These are phyloP conservation scores for Verticillium tricorpus DNA, from an alignment of 2,329 filamentous ascomycete genomes.

Conservation along the genomic window DNA sequence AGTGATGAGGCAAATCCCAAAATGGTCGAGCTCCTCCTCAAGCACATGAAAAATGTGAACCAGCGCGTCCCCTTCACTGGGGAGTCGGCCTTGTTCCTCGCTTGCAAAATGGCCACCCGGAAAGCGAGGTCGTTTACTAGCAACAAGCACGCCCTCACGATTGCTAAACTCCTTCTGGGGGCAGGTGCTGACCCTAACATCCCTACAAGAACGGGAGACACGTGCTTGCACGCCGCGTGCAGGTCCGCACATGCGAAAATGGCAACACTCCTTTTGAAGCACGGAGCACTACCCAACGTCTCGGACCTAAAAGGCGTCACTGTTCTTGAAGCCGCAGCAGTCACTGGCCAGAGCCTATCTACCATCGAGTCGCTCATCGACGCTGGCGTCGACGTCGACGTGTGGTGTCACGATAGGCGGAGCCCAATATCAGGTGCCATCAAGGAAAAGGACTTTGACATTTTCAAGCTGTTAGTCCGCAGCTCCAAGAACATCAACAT, in stretches of 20 bases:
- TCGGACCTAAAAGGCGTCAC: constrained; percentile 6
- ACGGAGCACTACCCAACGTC: constrained; percentile 11
- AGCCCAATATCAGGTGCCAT: constrained; percentile 11
- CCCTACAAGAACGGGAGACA: constrained; percentile 7
- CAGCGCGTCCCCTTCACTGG: constrained; percentile 5
- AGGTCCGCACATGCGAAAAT: constrained; percentile 3
- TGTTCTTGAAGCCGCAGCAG: constrained; percentile 4
- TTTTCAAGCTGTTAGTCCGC: constrained; percentile 8
- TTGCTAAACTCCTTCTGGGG: constrained; percentile 9
- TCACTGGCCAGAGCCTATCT: not conserved
- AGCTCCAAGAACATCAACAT: constrained; percentile 5
- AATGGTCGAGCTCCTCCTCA: constrained; percentile 12
- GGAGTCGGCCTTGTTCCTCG: constrained; percentile 6
- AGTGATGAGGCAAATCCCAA: constrained; percentile 7
- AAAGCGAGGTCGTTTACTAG: constrained; percentile 2
- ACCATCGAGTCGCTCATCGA: constrained; percentile 1
- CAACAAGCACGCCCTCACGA: not conserved
- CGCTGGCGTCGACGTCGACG: constrained; percentile 1
- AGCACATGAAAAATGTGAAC: constrained; percentile 8
- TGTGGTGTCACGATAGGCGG: not conserved
- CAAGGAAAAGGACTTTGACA: constrained; percentile 6
- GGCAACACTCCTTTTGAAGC: constrained; percentile 9
- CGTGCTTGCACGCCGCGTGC: constrained; percentile 10
- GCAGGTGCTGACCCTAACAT: constrained; percentile 12
- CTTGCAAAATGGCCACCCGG: constrained; percentile 6